Conservation (phyloP, 228 moss, liverwort and hornwort species). For the Sphagnum magellanicum region DNA sequence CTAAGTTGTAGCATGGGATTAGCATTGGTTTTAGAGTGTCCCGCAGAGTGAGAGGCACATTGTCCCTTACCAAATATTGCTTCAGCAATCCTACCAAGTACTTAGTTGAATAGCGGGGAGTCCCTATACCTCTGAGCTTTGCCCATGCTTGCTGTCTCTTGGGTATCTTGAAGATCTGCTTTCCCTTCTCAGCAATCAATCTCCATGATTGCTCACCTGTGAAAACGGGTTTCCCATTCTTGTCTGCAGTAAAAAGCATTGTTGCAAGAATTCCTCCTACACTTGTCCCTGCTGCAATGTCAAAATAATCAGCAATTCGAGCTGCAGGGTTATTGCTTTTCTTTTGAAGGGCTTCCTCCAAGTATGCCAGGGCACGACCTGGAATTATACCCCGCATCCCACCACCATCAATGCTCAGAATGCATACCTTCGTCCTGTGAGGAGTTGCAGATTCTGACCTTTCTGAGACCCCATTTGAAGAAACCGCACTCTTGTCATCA, state of each 20-base stretch:
- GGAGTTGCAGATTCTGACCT: too few species aligned
- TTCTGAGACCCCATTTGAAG: too few species aligned
- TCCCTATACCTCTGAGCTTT: constrained; percentile 50
- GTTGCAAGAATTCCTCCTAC: constrained; percentile 80
- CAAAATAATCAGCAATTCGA: constrained; percentile 77
- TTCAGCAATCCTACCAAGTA: constrained; percentile 67
- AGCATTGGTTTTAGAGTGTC: constrained; percentile 84
- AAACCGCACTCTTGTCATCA: too few species aligned
- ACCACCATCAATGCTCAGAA: constrained; percentile 84
- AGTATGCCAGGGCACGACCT: constrained; percentile 58
- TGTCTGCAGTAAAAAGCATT: constrained; percentile 78
- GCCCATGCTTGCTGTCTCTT: constrained; percentile 40
- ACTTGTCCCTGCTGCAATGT: constrained; percentile 79
- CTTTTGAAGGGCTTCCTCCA: constrained; percentile 61
- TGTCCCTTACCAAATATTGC: constrained; percentile 45
- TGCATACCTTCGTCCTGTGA: constrained; percentile 43
- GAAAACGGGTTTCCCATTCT: constrained; percentile 54
- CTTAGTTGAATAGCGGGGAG: constrained; percentile 57
- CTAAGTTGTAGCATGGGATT: constrained; percentile 84
- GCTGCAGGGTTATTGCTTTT: constrained; percentile 71
- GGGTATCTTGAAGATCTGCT: constrained; percentile 69
- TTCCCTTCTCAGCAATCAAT: constrained; percentile 65
- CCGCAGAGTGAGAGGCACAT: constrained; percentile 47
- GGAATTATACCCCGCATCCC: constrained; percentile 95
- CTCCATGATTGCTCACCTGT: constrained; percentile 71